Evolutionary conservation across 345 rosid species (phyloP).

Genomic region (Populus euphratica): DNA sequence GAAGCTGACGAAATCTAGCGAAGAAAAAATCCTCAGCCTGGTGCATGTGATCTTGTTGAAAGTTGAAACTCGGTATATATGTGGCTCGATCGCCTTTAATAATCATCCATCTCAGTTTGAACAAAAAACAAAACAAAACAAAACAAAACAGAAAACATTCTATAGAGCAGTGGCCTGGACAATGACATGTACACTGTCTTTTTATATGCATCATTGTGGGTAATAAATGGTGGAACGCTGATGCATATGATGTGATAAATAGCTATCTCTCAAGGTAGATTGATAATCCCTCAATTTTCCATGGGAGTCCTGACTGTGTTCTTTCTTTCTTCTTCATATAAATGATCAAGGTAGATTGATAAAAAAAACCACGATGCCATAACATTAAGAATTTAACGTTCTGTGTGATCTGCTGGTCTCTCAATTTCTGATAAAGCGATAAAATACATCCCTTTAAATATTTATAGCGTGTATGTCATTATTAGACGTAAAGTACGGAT

Average conservation of each 20-base stretch:
- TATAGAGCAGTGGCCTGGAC: background rate
- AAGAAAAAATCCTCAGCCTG: background rate
- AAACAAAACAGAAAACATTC: background rate
- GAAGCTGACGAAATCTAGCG: background rate
- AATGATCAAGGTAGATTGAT: background rate
- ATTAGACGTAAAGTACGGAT: background rate
- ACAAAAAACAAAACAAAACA: no score
- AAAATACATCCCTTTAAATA: no score
- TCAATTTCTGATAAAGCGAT: no score
- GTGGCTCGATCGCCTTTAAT: background rate
- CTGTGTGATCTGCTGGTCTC: no score
- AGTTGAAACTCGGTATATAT: background rate
- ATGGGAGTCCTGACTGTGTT: no score
- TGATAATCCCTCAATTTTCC: no score
- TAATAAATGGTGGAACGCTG: background rate
- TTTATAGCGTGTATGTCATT: background rate
- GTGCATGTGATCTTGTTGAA: background rate
- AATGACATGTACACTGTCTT: background rate
- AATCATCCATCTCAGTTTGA: background rate
- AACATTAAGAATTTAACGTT: no score
- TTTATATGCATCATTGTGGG: background rate
- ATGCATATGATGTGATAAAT: background rate
- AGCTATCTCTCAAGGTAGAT: no score
- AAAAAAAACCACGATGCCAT: no score
- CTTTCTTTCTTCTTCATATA: background rate